Evolutionary conservation across 805 yeast genomes (phyloP), one percentile per base, ranked within the genome.

Genomic region (Soucietia sequanensis): DNA sequence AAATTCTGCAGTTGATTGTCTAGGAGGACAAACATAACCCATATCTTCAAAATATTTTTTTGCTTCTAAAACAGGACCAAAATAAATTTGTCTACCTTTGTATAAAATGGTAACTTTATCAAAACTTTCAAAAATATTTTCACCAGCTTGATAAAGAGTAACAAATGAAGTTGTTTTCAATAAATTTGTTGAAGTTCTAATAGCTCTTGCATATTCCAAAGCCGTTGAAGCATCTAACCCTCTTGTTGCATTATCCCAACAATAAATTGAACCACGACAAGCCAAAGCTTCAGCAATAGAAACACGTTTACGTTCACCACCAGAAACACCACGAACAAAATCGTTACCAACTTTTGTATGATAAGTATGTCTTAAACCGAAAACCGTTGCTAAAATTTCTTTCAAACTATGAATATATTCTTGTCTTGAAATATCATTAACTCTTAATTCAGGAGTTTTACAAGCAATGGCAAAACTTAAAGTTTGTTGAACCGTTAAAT

Each of bases 281-380:
- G 76, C 72, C 52, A 75, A 70, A 2, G 79, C 83, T 58, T 80
- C 87, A 5, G 82, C 84, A 46, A 80, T 73, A 5, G 85, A 79
- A 24, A 80, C 85, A 63, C 87, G 75, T 61, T 81, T 80, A 48
- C 86, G 65, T 60, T 80, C 84, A 61, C 87, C 87, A 51, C 87
- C 87, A 27, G 86, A 80, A 33, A 80, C 76, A 59, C 87, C 87
- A 58, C 84, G 69, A 14, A 81, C 48, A 30, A 44, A 56, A 37
- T 58, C 63, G 40, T 58, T 53, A 20, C 63, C 63, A 16, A 58
- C 63, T 37, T 58, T 55, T 8, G 63, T 56, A 35, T 49, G 37
- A 38, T 44, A 56, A 6, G 60, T 50, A 37, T 58, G 62, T 30
- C 60, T 45, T 35, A 58, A 48, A 9, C 63, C 63, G 33, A 56